A percentile compares a stretch with the other conserved stretches of the same genome.
phyloP scores from a whole-genome alignment of 1,284 basidiomycete species.

The Cutaneotrichosporon sp. region DNA sequence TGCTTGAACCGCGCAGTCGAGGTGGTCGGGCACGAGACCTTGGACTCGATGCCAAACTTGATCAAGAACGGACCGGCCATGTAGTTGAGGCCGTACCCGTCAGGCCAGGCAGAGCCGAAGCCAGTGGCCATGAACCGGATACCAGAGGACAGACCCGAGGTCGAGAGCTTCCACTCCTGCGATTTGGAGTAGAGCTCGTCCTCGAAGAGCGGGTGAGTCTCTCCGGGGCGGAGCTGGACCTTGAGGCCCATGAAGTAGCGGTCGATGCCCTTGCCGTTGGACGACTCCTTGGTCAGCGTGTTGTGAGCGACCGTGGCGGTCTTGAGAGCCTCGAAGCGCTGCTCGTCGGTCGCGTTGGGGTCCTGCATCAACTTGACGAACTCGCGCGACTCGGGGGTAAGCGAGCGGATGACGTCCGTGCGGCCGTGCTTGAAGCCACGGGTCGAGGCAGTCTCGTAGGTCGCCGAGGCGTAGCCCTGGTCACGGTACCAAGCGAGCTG shows the following conservation, averaged over 20 bases:
- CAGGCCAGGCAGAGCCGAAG: constrained; percentile 70
- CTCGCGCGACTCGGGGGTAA: constrained; percentile 68
- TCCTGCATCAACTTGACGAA: constrained; percentile 77
- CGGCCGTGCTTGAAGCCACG: constrained; percentile 85
- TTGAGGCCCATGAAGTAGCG: constrained; percentile 84
- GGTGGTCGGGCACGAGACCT: constrained; percentile 64
- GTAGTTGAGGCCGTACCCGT: constrained; percentile 92
- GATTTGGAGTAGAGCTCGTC: constrained; percentile 74
- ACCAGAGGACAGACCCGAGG: constrained; percentile 83
- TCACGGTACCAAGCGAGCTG: constrained; percentile 88
- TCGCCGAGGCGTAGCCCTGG: constrained; percentile 73
- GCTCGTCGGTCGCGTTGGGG: constrained; percentile 42
- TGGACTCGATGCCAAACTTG: constrained; percentile 94
- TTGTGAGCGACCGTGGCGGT: constrained; percentile 71
- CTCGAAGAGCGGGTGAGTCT: constrained; percentile 59
- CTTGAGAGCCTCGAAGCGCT: constrained; percentile 58
- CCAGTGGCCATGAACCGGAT: constrained; percentile 86
- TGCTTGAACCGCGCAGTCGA: constrained; percentile 68
- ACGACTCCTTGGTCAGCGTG: constrained; percentile 69
- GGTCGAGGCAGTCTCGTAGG: constrained; percentile 92
- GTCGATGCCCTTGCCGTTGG: constrained; percentile 81
- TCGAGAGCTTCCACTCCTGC: constrained; percentile 85
- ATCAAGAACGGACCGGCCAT: constrained; percentile 72
- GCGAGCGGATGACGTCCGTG: constrained; percentile 84
- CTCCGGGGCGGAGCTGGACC: constrained; percentile 56